These are phyloP conservation scores for Saccharomyces pastorianus DNA, from an alignment of 1,139 yeast species.

Conservation along the genomic window DNA sequence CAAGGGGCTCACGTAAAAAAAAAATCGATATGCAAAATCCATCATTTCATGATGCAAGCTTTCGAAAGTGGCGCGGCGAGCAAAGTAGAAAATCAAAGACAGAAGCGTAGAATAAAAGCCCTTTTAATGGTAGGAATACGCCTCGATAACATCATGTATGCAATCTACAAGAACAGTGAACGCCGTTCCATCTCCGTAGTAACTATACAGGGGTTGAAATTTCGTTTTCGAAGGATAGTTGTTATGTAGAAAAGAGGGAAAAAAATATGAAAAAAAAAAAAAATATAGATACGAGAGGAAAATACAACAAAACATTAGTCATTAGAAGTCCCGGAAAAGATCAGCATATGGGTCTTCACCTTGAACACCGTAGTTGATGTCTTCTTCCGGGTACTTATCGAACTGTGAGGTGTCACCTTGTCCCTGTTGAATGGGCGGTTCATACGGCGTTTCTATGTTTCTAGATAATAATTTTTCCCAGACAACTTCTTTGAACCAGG, in stretches of 20 bases:
- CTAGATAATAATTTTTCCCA: slow-evolving; percentile 85
- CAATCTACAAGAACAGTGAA: not conserved
- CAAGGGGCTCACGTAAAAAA: not conserved
- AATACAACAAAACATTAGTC: not conserved
- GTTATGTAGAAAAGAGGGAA: not conserved
- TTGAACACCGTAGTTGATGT: slow-evolving; percentile 68
- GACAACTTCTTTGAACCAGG: slow-evolving; percentile 89
- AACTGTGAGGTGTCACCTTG: slow-evolving; percentile 91
- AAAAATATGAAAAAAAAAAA: not conserved
- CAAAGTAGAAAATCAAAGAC: not conserved
- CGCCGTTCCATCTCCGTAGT: not conserved
- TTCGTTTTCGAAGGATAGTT: not conserved
- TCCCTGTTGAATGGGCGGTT: slow-evolving; percentile 91
- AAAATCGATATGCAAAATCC: not conserved
- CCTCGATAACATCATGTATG: not conserved
- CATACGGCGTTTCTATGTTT: slow-evolving; percentile 93
- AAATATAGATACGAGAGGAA: not conserved
- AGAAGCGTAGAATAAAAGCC: not conserved
- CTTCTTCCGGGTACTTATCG: slow-evolving; percentile 90
- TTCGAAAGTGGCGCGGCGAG: slow-evolving; percentile 1
- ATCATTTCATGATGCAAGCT: not conserved
- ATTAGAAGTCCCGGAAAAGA: slow-evolving; percentile 66
- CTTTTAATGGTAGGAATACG: not conserved
- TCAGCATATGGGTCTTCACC: slow-evolving; percentile 74
- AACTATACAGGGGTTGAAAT: not conserved